A percentile compares a stretch with the other conserved stretches of the same genome.
Conservation (phyloP, 352 stramenopile species). For the Phytophthora foliorum region DNA sequence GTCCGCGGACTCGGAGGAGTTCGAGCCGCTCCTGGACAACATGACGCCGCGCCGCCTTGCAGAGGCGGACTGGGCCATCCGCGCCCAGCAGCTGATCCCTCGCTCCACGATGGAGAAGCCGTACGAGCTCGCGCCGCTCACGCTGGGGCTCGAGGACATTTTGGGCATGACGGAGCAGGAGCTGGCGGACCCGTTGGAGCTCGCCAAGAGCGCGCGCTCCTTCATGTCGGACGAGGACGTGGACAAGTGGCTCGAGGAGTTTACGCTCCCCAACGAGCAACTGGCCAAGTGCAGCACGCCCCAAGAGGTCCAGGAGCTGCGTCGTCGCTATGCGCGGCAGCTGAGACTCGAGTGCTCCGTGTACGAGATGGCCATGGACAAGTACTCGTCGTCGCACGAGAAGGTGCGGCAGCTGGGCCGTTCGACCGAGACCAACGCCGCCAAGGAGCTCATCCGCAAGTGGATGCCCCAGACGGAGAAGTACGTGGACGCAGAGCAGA, state of each 20-base stretch:
- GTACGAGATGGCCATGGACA: slow-evolving; percentile 85
- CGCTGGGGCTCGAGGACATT: slow-evolving; percentile 32
- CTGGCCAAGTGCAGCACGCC: slow-evolving; percentile 55
- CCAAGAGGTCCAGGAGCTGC: slow-evolving; percentile 64
- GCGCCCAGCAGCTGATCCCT: slow-evolving; percentile 60
- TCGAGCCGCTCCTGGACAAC: slow-evolving; percentile 26
- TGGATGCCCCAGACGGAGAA: slow-evolving; percentile 58
- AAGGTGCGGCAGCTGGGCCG: slow-evolving; percentile 63
- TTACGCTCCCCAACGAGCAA: slow-evolving; percentile 61
- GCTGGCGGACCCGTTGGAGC: slow-evolving; percentile 11
- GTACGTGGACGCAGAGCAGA: slow-evolving; percentile 61
- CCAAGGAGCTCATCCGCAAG: slow-evolving; percentile 69
- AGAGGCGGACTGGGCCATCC: slow-evolving; percentile 70
- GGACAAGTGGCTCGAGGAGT: slow-evolving; percentile 75
- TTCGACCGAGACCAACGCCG: slow-evolving; percentile 62
- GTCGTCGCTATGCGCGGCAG: slow-evolving; percentile 78
- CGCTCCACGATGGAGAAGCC: slow-evolving; percentile 54
- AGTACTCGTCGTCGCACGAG: slow-evolving; percentile 55
- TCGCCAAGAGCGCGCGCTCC: slow-evolving; percentile 35
- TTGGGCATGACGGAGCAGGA: slow-evolving; percentile 22
- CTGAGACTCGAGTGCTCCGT: slow-evolving; percentile 82
- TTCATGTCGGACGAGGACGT: slow-evolving; percentile 79
- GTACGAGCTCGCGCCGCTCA: slow-evolving; percentile 42
- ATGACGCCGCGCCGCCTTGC: slow-evolving; percentile 29
- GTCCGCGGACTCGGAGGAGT: slow-evolving; percentile 47